Evolutionary conservation across 768 basidiomycete genomes (phyloP).

Genomic region (Paxillus involutus): DNA sequence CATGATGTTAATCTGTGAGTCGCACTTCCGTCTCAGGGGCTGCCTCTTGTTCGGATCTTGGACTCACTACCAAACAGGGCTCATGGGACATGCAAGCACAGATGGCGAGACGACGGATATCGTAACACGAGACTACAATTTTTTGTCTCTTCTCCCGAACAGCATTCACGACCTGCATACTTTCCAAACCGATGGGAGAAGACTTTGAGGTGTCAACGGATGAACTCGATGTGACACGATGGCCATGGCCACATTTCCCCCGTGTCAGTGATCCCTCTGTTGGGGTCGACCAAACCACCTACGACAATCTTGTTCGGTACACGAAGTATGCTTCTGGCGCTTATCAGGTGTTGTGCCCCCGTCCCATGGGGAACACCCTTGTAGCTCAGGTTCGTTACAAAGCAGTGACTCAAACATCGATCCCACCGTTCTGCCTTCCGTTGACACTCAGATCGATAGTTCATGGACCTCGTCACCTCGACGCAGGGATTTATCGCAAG

Average conservation of each 20-base stretch:
- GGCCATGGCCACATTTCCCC: slow-evolving; percentile 26
- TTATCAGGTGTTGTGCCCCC: slow-evolving; percentile 45
- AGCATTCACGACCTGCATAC: no score
- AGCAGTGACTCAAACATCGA: neutral
- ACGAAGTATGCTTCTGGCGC: slow-evolving; percentile 52
- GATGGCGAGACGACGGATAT: no score
- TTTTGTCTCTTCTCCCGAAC: no score
- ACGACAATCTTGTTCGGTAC: slow-evolving; percentile 43
- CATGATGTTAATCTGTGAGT: no score
- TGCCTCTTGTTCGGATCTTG: no score
- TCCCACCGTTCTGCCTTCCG: neutral
- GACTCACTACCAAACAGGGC: no score
- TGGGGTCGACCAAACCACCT: slow-evolving; percentile 37
- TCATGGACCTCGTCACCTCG: slow-evolving; percentile 35
- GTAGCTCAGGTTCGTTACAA: slow-evolving; percentile 36
- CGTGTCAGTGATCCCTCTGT: slow-evolving; percentile 17
- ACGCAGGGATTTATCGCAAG: slow-evolving; percentile 46
- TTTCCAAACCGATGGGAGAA: neutral
- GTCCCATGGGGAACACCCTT: slow-evolving; percentile 48
- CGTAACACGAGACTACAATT: no score
- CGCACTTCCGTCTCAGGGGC: no score
- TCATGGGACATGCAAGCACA: no score
- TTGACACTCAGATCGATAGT: slow-evolving; percentile 25
- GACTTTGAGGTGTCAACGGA: neutral
- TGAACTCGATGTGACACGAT: neutral